A percentile compares a stretch with the other conserved stretches of the same genome.
These are phyloP conservation scores for Hypoxylon intermedium DNA, from an alignment of 495 filamentous ascomycete genomes.

Conservation along the genomic window DNA sequence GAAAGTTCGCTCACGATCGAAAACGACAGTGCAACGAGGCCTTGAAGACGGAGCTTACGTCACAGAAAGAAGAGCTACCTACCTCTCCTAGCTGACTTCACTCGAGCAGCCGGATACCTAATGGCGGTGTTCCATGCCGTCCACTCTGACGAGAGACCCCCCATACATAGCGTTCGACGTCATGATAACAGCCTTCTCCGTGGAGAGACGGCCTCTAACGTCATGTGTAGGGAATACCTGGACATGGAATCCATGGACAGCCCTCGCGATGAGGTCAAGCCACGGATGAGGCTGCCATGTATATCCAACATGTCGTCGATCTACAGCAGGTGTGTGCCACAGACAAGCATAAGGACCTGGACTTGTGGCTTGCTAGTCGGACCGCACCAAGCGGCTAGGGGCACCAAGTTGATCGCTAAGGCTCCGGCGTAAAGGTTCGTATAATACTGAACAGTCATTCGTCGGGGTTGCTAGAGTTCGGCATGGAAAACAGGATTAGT, in stretches of 20 bases:
- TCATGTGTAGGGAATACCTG: constrained; percentile 40
- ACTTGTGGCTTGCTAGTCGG: constrained; percentile 31
- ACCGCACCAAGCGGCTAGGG: not conserved
- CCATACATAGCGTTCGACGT: constrained; percentile 37
- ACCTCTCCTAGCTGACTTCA: constrained; percentile 1
- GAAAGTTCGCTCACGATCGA: constrained; percentile 7
- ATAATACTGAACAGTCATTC: constrained; percentile 10
- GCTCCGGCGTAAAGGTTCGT: not conserved
- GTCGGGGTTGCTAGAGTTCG: constrained; percentile 1
- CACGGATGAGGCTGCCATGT: constrained; percentile 34
- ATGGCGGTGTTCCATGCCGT: not conserved
- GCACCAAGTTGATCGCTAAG: not conserved
- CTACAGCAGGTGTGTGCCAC: constrained; percentile 16
- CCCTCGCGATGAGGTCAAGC: constrained; percentile 31
- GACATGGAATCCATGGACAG: constrained; percentile 19
- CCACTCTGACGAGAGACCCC: constrained; percentile 4
- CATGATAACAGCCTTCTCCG: constrained; percentile 23
- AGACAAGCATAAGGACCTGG: constrained; percentile 8
- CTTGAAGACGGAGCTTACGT: constrained; percentile 20
- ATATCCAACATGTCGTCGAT: constrained; percentile 19
- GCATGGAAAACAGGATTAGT: constrained; percentile 31
- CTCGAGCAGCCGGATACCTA: not conserved
- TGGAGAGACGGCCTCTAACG: constrained; percentile 20
- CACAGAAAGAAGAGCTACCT: constrained; percentile 11
- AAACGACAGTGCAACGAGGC: not conserved